Conservation (phyloP, 805 yeast genomes). For the Yarrowia alimentaria region DNA sequence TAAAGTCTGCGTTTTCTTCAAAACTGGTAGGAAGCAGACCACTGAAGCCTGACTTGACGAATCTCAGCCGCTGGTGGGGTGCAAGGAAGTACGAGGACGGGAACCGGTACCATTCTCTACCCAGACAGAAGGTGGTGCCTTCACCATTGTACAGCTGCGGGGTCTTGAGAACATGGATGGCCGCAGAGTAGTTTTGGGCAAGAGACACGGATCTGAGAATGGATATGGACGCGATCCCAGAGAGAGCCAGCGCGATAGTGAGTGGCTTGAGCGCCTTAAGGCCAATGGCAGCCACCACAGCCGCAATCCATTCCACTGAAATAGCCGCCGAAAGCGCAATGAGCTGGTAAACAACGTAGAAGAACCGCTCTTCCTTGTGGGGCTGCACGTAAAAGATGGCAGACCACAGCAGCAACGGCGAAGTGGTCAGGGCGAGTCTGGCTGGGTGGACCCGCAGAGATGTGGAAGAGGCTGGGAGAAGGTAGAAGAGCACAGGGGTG, state of each 20-base stretch:
- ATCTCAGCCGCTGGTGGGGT: slow-evolving; percentile 58
- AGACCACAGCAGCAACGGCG: slow-evolving; percentile 61
- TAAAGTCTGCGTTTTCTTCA: slow-evolving; percentile 45
- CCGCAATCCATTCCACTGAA: slow-evolving; percentile 37
- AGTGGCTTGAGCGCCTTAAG: slow-evolving; percentile 21
- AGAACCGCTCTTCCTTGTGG: slow-evolving; percentile 89
- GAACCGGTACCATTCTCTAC: slow-evolving; percentile 92
- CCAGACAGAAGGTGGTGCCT: slow-evolving; percentile 69
- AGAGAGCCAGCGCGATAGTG: slow-evolving; percentile 15
- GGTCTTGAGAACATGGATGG: slow-evolving; percentile 55
- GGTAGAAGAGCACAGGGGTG: slow-evolving; percentile 1
- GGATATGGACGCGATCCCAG: slow-evolving; percentile 38
- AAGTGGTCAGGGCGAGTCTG: slow-evolving; percentile 36
- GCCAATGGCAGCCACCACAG: slow-evolving; percentile 1
- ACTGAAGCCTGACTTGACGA: slow-evolving; percentile 73
- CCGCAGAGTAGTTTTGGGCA: slow-evolving; percentile 68
- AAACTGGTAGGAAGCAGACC: slow-evolving; percentile 91
- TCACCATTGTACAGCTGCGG: slow-evolving; percentile 41
- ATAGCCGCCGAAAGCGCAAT: slow-evolving; percentile 63
- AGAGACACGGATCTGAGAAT: slow-evolving; percentile 59
- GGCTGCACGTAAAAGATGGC: slow-evolving; percentile 69
- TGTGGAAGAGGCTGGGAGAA: background rate
- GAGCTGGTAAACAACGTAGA: slow-evolving; percentile 80
- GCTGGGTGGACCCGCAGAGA: slow-evolving; percentile 28
- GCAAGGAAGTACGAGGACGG: slow-evolving; percentile 85